These are phyloP conservation scores for Leptodontidium sp. DNA, from an alignment of 2,329 filamentous ascomycete genomes.

Conservation along the genomic window DNA sequence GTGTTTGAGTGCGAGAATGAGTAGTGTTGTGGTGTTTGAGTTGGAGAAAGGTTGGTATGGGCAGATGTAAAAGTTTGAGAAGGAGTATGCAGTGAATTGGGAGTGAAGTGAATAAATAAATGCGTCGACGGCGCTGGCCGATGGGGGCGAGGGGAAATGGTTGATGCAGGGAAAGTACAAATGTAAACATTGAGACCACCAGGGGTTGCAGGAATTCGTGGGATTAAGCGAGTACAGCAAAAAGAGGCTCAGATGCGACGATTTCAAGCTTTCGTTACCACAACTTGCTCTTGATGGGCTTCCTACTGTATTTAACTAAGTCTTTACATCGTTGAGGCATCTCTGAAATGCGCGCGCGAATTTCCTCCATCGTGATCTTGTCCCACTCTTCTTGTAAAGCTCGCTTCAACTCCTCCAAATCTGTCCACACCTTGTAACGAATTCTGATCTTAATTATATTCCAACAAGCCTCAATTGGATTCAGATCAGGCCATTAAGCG, in stretches of 20 bases:
- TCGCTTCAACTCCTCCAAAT: slow-evolving; percentile 18
- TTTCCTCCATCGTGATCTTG: slow-evolving; percentile 27
- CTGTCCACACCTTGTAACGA: background rate
- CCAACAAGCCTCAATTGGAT: slow-evolving; percentile 7
- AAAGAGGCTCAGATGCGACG: background rate
- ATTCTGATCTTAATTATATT: slow-evolving; percentile 12
- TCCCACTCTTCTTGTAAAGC: slow-evolving; percentile 25
- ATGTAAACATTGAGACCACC: background rate
- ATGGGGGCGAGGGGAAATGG: no score
- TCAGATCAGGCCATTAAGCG: background rate
- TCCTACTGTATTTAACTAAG: background rate
- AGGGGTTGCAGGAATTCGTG: background rate
- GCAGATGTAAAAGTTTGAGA: no score
- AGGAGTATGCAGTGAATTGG: no score
- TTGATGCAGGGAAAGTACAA: no score
- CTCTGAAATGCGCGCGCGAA: slow-evolving; percentile 20
- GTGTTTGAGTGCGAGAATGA: no score
- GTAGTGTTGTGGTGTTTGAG: no score
- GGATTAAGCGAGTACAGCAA: background rate
- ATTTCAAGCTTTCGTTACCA: background rate
- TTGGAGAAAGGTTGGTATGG: no score
- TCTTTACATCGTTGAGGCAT: slow-evolving; percentile 19
- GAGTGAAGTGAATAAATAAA: no score
- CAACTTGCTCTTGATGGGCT: background rate
- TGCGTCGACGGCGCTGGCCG: no score